Percentiles rank a stretch among this genome's conserved stretches.
Evolutionary conservation across 768 basidiomycete genomes (phyloP).

Genomic region (Naganishia onofrii): DNA sequence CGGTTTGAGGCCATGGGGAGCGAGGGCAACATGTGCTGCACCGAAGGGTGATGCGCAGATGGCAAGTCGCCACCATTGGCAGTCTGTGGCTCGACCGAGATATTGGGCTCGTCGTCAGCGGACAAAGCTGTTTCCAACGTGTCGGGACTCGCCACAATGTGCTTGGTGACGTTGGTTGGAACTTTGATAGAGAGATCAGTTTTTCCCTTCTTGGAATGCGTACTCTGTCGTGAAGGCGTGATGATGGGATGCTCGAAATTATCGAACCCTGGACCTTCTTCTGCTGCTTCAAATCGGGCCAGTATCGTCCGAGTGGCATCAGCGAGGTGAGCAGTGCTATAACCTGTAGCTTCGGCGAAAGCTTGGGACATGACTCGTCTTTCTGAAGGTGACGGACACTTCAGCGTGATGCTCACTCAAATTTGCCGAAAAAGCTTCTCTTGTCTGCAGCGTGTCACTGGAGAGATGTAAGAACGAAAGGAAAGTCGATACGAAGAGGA

Average conservation of each 20-base stretch:
- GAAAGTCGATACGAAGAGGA: background rate
- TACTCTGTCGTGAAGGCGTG: background rate
- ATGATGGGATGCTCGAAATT: background rate
- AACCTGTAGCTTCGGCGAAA: background rate
- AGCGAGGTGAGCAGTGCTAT: background rate
- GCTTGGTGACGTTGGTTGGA: background rate
- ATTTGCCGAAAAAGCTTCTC: background rate
- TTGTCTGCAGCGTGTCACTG: background rate
- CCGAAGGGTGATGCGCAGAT: background rate
- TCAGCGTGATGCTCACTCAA: background rate
- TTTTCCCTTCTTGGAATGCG: background rate
- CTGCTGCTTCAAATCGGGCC: background rate
- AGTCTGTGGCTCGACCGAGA: background rate
- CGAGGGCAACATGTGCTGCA: background rate
- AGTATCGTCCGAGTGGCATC: background rate
- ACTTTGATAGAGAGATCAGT: conserved; percentile 4
- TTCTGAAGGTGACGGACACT: too few relatives aligned
- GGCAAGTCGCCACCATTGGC: background rate
- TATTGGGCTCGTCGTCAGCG: background rate
- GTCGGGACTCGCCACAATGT: background rate
- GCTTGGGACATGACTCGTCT: background rate
- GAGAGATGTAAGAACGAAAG: background rate
- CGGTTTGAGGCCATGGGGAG: background rate
- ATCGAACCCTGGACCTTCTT: background rate
- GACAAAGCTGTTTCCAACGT: background rate